Conservation (phyloP, 2,329 filamentous ascomycete species). For the Passalora sequoiae region DNA sequence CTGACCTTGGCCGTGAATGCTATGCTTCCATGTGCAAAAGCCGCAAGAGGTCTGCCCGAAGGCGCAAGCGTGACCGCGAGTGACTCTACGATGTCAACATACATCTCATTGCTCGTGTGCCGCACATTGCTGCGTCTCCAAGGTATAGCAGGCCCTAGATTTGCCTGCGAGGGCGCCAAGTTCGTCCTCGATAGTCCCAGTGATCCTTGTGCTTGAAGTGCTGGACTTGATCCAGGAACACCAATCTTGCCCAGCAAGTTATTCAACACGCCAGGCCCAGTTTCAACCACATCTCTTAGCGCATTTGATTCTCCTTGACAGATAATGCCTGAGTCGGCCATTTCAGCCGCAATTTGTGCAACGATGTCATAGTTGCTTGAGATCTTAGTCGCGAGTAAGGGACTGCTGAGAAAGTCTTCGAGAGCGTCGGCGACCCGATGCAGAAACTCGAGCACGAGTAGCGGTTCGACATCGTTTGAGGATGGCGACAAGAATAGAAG, state of each 20-base stretch:
- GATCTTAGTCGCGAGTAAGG: slow-evolving; percentile 78
- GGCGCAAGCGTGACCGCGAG: slow-evolving; percentile 83
- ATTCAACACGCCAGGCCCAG: slow-evolving; percentile 75
- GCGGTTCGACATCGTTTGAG: slow-evolving; percentile 80
- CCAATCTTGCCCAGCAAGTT: slow-evolving; percentile 84
- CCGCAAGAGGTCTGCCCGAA: slow-evolving; percentile 78
- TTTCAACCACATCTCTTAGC: slow-evolving; percentile 82
- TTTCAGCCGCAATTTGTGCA: slow-evolving; percentile 85
- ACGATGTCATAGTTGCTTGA: slow-evolving; percentile 89
- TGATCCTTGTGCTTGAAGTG: slow-evolving; percentile 21
- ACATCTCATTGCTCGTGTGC: slow-evolving; percentile 94
- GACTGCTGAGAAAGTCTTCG: slow-evolving; percentile 88
- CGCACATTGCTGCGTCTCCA: slow-evolving; percentile 90
- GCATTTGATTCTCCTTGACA: slow-evolving; percentile 91
- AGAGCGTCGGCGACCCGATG: slow-evolving; percentile 88
- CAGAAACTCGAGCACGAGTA: slow-evolving; percentile 88
- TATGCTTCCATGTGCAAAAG: slow-evolving; percentile 85
- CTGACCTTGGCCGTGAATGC: slow-evolving; percentile 94
- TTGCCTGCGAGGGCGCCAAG: slow-evolving; percentile 21
- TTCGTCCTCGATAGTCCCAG: slow-evolving; percentile 15
- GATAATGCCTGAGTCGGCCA: slow-evolving; percentile 90
- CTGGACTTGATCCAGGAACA: slow-evolving; percentile 56
- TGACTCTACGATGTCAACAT: slow-evolving; percentile 91
- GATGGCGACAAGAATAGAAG: slow-evolving; percentile 79
- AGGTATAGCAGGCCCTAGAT: slow-evolving; percentile 56